These are phyloP conservation scores for Tuctoria greenei DNA, from an alignment of 176 grass and related monocot genomes.

Conservation along the genomic window DNA sequence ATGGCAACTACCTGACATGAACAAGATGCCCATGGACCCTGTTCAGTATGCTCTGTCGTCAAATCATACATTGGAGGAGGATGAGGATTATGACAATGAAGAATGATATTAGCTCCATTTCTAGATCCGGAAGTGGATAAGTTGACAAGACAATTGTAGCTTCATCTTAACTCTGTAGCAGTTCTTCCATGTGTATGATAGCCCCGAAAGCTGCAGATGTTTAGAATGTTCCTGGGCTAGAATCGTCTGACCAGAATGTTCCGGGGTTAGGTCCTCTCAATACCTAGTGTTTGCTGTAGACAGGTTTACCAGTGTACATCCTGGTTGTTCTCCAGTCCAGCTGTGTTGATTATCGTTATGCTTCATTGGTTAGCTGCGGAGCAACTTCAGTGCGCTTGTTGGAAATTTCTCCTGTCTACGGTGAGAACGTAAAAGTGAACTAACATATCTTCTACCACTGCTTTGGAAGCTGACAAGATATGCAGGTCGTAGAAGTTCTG, in stretches of 20 bases:
- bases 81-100: constrained; percentile 78
- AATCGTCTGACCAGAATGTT: not conserved
- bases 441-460: not conserved
- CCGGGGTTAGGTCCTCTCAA: not conserved
- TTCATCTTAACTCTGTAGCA: constrained; percentile 31
- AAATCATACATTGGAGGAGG: constrained; percentile 43
- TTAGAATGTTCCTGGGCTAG: constrained; percentile 40
- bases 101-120: constrained; percentile 31
- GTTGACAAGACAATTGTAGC: constrained; percentile 33
- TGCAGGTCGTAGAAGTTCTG: not conserved
- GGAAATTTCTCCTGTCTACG: not conserved
- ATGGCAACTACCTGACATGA: constrained; percentile 44
- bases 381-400: too few species aligned
- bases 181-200: constrained; percentile 37
- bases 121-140: constrained; percentile 19
- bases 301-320: constrained; percentile 26
- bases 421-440: not conserved
- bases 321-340: not conserved
- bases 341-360: constrained; percentile 5
- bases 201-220: constrained; percentile 33
- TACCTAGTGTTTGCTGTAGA: constrained; percentile 23
- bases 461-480: not conserved
- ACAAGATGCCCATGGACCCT: constrained; percentile 55
- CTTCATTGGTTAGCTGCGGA: not conserved
- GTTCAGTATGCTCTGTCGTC: constrained; percentile 53